Conservation (phyloP, 345 rosid species). For the Brassica incana region DNA sequence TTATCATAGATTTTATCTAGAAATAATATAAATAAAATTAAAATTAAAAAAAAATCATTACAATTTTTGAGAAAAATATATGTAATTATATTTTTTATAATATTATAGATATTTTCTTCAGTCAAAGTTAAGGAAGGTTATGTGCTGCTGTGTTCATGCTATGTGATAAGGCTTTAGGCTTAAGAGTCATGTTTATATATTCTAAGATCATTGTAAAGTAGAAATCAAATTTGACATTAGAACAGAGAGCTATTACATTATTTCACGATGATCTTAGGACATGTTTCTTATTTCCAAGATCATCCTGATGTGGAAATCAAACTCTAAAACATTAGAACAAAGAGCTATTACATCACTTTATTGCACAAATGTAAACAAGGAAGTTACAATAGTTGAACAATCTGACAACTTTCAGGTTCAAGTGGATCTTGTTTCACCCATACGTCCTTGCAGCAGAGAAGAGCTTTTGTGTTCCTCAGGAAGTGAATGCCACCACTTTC, state of each 20-base stretch:
- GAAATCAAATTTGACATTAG: conserved; percentile 11
- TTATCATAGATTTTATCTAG: too few relatives aligned
- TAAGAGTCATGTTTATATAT: neutral
- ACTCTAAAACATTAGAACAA: neutral
- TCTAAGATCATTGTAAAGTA: conserved; percentile 10
- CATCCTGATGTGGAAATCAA: neutral
- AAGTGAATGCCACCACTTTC: conserved; percentile 49
- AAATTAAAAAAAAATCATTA: too few relatives aligned
- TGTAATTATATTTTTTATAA: too few relatives aligned
- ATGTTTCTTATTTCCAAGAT: neutral
- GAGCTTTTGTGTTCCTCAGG: conserved; percentile 21
- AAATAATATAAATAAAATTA: too few relatives aligned
- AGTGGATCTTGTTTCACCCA: neutral
- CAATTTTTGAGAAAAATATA: too few relatives aligned
- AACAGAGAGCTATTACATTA: conserved; percentile 16
- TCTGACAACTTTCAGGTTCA: neutral
- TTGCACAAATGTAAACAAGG: conserved; percentile 9
- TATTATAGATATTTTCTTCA: too few relatives aligned
- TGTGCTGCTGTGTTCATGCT: conserved; percentile 4
- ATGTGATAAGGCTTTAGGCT: neutral
- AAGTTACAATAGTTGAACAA: conserved; percentile 9
- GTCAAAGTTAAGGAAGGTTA: neutral
- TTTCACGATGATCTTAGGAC: conserved; percentile 3
- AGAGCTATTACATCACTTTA: neutral
- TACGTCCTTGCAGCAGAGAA: conserved; percentile 15